Evolutionary conservation across 164 flowering plant genomes (phyloP).

Genomic region (Macadamia integrifolia): DNA sequence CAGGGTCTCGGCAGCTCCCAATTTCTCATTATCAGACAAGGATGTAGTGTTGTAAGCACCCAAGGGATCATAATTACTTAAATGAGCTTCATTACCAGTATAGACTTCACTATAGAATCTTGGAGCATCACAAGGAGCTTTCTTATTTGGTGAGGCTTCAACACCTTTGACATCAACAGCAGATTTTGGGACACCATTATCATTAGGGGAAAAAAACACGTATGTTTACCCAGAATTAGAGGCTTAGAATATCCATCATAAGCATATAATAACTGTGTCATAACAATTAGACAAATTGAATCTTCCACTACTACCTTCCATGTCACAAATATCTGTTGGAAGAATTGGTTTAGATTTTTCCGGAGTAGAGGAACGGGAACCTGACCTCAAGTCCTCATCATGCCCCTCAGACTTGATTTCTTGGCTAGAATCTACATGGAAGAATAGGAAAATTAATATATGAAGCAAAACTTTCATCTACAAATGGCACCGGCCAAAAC

Average conservation of each 20-base stretch:
- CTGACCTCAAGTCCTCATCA: slow-evolving; percentile 20
- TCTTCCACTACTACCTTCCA: slow-evolving; percentile 10
- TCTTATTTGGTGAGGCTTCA: slow-evolving; percentile 9
- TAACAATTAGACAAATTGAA: slow-evolving; percentile 4
- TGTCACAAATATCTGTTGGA: slow-evolving; percentile 10
- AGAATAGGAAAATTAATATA: slow-evolving; percentile 25
- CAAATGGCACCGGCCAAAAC: slow-evolving; percentile 13
- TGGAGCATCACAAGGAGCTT: slow-evolving; percentile 2
- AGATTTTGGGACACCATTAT: slow-evolving; percentile 12
- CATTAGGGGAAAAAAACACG: slow-evolving; percentile 2
- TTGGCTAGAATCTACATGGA: slow-evolving; percentile 41
- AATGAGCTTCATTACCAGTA: slow-evolving; percentile 9
- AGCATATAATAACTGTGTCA: slow-evolving; percentile 5
- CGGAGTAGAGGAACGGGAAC: slow-evolving; percentile 10
- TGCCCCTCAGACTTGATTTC: slow-evolving; percentile 21
- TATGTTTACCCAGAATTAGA: slow-evolving; percentile 11
- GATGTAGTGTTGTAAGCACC: slow-evolving; percentile 11
- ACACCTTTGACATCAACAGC: slow-evolving; percentile 10
- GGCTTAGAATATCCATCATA: slow-evolving; percentile 11
- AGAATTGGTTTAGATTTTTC: slow-evolving; percentile 18
- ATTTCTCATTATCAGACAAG: slow-evolving; percentile 9
- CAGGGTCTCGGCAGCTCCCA: slow-evolving; percentile 7
- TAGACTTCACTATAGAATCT: slow-evolving; percentile 1
- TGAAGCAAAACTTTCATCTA: slow-evolving; percentile 11
- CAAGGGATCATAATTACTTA: slow-evolving; percentile 5